A percentile compares a stretch with the other conserved stretches of the same genome.
phyloP scores from a whole-genome alignment of 352 stramenopile genomes.

The Globisporangium cederbergense region DNA sequence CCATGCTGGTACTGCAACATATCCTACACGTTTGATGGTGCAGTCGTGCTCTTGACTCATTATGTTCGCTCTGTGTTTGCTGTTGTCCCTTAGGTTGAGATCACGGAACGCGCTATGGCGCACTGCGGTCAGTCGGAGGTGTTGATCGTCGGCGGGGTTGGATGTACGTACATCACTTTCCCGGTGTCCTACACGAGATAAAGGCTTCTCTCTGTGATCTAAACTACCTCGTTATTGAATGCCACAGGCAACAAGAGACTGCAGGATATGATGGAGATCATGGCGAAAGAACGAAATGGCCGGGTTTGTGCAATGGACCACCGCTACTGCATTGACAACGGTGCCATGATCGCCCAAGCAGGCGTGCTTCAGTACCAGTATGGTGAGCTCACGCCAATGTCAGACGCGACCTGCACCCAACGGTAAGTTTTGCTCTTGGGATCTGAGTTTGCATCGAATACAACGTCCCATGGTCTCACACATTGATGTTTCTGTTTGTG shows the following conservation, averaged over 20 bases:
- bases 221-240: not conserved
- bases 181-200: not conserved
- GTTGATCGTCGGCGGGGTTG: conserved; percentile 98
- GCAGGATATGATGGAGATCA: conserved; percentile 98
- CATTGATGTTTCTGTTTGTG: not conserved
- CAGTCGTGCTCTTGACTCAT: not conserved
- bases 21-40: not conserved
- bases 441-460: not conserved
- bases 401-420: conserved; percentile 94
- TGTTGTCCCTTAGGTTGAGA: conserved; percentile 87
- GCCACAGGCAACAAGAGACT: conserved; percentile 69
- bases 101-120: conserved; percentile 99
- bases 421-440: conserved; percentile 39
- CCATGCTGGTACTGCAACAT: conserved; percentile 91
- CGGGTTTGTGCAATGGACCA: conserved; percentile 98
- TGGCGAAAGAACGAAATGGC: conserved; percentile 94
- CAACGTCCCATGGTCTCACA: not conserved
- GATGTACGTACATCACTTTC: conserved; percentile 91
- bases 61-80: not conserved
- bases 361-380: conserved; percentile 97
- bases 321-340: conserved; percentile 99
- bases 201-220: not conserved
- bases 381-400: conserved; percentile 85
- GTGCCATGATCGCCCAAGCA: conserved; percentile 99
- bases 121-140: conserved; percentile 96